These are phyloP conservation scores for Reticulascus tulasneorum DNA, from an alignment of 2,329 filamentous ascomycete species.

Conservation along the genomic window DNA sequence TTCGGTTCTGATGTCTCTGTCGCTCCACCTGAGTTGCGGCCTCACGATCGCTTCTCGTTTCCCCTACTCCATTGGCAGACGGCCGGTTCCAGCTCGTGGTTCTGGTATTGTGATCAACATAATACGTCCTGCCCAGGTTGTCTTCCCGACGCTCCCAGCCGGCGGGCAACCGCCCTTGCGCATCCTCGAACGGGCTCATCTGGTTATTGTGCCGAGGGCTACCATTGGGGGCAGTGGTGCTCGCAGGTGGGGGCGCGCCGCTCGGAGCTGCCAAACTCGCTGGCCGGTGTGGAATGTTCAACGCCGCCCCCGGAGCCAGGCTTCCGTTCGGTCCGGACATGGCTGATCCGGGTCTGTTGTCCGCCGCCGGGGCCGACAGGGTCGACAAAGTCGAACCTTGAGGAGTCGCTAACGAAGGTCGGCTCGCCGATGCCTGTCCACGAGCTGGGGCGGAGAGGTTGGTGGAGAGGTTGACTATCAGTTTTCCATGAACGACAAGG, in stretches of 20 bases:
- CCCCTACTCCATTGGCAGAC: slow-evolving; percentile 70
- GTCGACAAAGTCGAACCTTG: slow-evolving; percentile 38
- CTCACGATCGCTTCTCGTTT: slow-evolving; percentile 76
- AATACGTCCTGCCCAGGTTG: slow-evolving; percentile 91
- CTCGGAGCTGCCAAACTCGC: slow-evolving; percentile 38
- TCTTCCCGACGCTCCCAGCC: slow-evolving; percentile 97
- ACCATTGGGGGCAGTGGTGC: slow-evolving; percentile 28
- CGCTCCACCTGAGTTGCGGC: slow-evolving; percentile 91
- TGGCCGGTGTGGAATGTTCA: slow-evolving; percentile 41
- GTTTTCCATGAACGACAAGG: slow-evolving; percentile 92
- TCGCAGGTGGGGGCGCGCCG: slow-evolving; percentile 11
- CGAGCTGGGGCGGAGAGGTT: slow-evolving; percentile 73
- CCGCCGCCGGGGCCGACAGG: slow-evolving; percentile 36
- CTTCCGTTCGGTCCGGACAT: slow-evolving; percentile 47
- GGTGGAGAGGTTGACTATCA: slow-evolving; percentile 94
- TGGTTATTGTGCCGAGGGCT: slow-evolving; percentile 29
- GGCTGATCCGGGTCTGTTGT: slow-evolving; percentile 50
- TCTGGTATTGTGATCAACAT: slow-evolving; percentile 95
- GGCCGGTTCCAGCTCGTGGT: slow-evolving; percentile 96
- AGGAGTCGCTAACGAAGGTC: slow-evolving; percentile 40
- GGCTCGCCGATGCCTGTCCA: slow-evolving; percentile 37
- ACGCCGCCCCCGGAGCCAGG: slow-evolving; percentile 33
- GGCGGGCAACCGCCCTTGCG: slow-evolving; percentile 84
- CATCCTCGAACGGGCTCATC: slow-evolving; percentile 92
- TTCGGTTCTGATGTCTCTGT: slow-evolving; percentile 89